phyloP scores from a whole-genome alignment of 176 grass and related monocot species.

The Guadua angustifolia region DNA sequence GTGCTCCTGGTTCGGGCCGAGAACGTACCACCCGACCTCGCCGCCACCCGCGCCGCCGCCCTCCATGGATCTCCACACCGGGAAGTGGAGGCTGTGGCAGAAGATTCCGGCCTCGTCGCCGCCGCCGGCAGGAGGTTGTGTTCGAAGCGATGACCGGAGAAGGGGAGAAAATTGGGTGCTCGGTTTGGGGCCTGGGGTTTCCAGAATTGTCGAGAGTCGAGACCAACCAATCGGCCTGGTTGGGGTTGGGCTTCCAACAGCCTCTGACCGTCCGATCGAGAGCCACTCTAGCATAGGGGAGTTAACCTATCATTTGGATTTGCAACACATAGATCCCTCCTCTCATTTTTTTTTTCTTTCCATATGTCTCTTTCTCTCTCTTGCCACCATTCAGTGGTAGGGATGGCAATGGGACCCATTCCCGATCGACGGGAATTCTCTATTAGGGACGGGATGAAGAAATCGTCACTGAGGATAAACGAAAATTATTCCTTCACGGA shows the following conservation, averaged over 20 bases:
- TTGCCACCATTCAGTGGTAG: too few relatives aligned
- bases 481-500: too few relatives aligned
- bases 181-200: slow-evolving; percentile 27
- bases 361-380: too few relatives aligned
- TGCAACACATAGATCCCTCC: too few relatives aligned
- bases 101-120: not conserved
- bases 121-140: not conserved
- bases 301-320: too few relatives aligned
- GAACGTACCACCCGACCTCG: slow-evolving; percentile 79
- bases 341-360: too few relatives aligned
- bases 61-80: slow-evolving; percentile 50
- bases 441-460: too few relatives aligned
- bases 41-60: slow-evolving; percentile 35
- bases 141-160: not conserved
- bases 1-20: slow-evolving; percentile 82
- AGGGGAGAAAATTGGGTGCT: not conserved
- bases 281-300: not conserved
- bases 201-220: slow-evolving; percentile 16
- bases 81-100: not conserved
- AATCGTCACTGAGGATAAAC: too few relatives aligned
- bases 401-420: too few relatives aligned
- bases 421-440: too few relatives aligned
- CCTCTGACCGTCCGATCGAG: slow-evolving; percentile 22
- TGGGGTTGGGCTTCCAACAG: not conserved
- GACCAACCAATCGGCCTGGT: not conserved